Conservation (phyloP, 495 filamentous ascomycete species). For the Tuber borchii region DNA sequence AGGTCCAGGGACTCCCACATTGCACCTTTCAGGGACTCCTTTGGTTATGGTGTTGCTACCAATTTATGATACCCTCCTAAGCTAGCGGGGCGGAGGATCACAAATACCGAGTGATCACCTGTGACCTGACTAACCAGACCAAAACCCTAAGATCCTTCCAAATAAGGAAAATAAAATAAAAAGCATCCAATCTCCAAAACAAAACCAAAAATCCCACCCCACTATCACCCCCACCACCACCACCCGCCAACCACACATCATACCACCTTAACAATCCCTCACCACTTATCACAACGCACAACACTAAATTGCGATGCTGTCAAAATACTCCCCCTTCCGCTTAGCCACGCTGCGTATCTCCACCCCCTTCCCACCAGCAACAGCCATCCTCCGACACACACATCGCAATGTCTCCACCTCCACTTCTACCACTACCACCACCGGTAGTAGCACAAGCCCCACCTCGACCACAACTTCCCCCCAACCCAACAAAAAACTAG, state of each 20-base stretch:
- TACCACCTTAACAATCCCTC: neutral
- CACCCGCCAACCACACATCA: neutral
- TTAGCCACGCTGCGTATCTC: neutral
- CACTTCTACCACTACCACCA: slow-evolving; percentile 12
- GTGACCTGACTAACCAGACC: neutral
- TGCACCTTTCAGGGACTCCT: neutral
- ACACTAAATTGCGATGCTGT: neutral
- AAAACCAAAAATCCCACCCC: neutral
- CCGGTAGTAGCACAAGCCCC: slow-evolving; percentile 44
- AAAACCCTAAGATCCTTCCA: neutral
- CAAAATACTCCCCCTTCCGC: neutral
- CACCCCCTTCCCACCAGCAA: neutral
- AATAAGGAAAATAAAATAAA: neutral
- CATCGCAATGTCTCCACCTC: slow-evolving; percentile 43
- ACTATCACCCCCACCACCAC: neutral
- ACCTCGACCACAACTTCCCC: slow-evolving; percentile 32
- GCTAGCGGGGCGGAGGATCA: neutral
- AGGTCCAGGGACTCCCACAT: neutral
- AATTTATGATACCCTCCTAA: neutral
- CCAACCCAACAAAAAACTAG: slow-evolving; percentile 49
- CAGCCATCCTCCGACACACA: slow-evolving; percentile 31
- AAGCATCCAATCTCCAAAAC: neutral
- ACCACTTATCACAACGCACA: neutral
- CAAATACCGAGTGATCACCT: neutral
- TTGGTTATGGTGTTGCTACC: neutral